A percentile compares a stretch with the other conserved stretches of the same genome.
These are phyloP conservation scores for Suillus variegatus DNA, from an alignment of 768 basidiomycete species.

Conservation along the genomic window DNA sequence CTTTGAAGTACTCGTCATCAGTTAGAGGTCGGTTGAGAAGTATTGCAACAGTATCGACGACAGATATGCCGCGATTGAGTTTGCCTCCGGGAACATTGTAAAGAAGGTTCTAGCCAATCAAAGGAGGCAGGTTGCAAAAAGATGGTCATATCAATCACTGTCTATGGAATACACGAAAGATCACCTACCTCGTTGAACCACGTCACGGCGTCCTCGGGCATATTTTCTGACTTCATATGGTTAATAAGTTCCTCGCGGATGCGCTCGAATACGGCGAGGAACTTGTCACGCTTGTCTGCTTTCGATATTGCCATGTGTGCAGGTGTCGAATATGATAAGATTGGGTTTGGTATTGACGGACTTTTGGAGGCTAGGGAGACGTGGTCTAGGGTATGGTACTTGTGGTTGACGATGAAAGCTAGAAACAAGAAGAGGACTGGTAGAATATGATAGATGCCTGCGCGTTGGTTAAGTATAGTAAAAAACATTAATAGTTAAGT, in stretches of 20 bases:
- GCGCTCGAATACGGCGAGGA: slow-evolving; percentile 69
- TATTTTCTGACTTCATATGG: slow-evolving; percentile 64
- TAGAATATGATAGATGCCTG: not conserved
- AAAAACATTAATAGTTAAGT: not conserved
- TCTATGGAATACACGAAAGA: not conserved
- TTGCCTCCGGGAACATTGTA: slow-evolving; percentile 98
- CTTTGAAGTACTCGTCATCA: slow-evolving; percentile 86
- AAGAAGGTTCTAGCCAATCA: slow-evolving; percentile 64
- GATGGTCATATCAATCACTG: not conserved
- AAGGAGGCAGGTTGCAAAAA: not conserved
- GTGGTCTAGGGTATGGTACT: not conserved
- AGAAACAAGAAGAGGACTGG: not conserved
- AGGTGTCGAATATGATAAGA: not conserved
- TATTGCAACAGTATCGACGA: slow-evolving; percentile 91
- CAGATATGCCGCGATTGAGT: slow-evolving; percentile 95
- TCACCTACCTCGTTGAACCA: slow-evolving; percentile 80
- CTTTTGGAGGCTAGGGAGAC: not conserved
- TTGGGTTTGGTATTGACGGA: not conserved
- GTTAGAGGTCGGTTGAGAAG: slow-evolving; percentile 67
- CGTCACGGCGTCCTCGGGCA: slow-evolving; percentile 81
- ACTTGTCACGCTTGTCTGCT: slow-evolving; percentile 57
- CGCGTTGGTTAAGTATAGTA: not conserved
- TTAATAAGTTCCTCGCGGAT: slow-evolving; percentile 79
- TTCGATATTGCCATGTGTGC: slow-evolving; percentile 15
- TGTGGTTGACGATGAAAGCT: not conserved